phyloP scores from a whole-genome alignment of 352 stramenopile genomes.

The Phytophthora sp. region DNA sequence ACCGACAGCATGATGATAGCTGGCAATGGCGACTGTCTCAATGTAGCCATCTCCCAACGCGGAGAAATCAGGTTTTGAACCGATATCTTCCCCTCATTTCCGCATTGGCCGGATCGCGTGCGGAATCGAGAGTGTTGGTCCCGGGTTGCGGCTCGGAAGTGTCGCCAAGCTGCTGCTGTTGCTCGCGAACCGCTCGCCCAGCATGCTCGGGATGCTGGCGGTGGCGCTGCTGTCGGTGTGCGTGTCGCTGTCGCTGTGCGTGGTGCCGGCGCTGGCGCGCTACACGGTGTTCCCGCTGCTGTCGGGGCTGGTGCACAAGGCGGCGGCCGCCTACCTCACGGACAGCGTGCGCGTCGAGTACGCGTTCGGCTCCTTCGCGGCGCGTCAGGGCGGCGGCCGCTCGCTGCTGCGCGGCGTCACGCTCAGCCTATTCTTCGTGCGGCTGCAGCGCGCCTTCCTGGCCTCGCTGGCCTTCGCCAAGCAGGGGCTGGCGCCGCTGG shows the following conservation, averaged over 20 bases:
- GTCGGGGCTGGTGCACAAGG: slow-evolving; percentile 59
- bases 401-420: slow-evolving; percentile 46
- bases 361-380: slow-evolving; percentile 50
- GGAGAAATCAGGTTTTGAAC: slow-evolving; percentile 26
- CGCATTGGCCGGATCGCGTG: slow-evolving; percentile 6
- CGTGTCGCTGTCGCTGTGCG: slow-evolving; percentile 67
- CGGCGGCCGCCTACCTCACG: slow-evolving; percentile 56
- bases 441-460: slow-evolving; percentile 56
- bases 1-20: slow-evolving; percentile 19
- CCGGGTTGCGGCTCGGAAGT: too few relatives aligned
- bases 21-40: background rate
- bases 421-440: slow-evolving; percentile 62
- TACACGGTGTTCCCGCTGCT: slow-evolving; percentile 66
- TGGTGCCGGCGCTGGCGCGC: slow-evolving; percentile 61
- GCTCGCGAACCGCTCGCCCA: slow-evolving; percentile 37
- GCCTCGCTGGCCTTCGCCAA: slow-evolving; percentile 65
- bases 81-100: slow-evolving; percentile 21
- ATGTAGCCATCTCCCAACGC: slow-evolving; percentile 7
- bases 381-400: slow-evolving; percentile 15
- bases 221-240: slow-evolving; percentile 59
- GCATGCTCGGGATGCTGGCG: slow-evolving; percentile 49
- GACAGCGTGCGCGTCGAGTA: slow-evolving; percentile 61
- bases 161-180: slow-evolving; percentile 41
- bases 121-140: slow-evolving; percentile 20
- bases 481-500: slow-evolving; percentile 55